These are phyloP conservation scores for Boletellus sp. DNA, from an alignment of 1,284 basidiomycete species.

Conservation along the genomic window DNA sequence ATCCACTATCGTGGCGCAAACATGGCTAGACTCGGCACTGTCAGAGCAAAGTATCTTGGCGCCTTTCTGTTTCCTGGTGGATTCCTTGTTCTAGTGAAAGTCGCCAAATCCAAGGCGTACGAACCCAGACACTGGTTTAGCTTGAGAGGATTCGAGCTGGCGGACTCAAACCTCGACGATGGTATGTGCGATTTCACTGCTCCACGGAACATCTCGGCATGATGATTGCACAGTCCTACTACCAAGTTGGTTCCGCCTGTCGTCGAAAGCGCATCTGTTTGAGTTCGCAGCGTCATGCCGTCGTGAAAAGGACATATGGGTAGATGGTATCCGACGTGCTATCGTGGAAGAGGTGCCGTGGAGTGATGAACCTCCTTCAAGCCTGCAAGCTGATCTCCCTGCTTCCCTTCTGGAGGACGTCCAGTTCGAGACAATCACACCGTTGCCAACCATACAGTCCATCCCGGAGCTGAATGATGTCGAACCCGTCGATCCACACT, in stretches of 20 bases:
- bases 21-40: slow-evolving; percentile 39
- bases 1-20: slow-evolving; percentile 58
- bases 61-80: slow-evolving; percentile 85
- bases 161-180: slow-evolving; percentile 68
- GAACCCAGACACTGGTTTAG: slow-evolving; percentile 87
- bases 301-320: slow-evolving; percentile 82
- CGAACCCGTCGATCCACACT: slow-evolving; percentile 15
- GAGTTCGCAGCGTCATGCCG: slow-evolving; percentile 82
- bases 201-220: slow-evolving; percentile 4
- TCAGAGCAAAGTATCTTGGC: slow-evolving; percentile 83
- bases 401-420: slow-evolving; percentile 34
- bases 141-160: slow-evolving; percentile 65
- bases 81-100: slow-evolving; percentile 84
- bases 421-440: slow-evolving; percentile 38
- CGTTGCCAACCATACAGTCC: slow-evolving; percentile 58
- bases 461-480: slow-evolving; percentile 52
- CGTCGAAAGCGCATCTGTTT: slow-evolving; percentile 65
- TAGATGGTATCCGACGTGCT: slow-evolving; percentile 57
- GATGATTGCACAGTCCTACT: slow-evolving; percentile 53
- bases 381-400: slow-evolving; percentile 45
- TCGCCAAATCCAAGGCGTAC: slow-evolving; percentile 75
- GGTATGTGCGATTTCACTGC: slow-evolving; percentile 40
- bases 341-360: slow-evolving; percentile 41
- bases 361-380: slow-evolving; percentile 59
- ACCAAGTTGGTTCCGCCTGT: slow-evolving; percentile 77